Percentiles rank a stretch among this genome's conserved stretches.
These are phyloP conservation scores for Stagonosporopsis cucurbitacearum DNA, from an alignment of 2,329 filamentous ascomycete genomes.

Conservation along the genomic window DNA sequence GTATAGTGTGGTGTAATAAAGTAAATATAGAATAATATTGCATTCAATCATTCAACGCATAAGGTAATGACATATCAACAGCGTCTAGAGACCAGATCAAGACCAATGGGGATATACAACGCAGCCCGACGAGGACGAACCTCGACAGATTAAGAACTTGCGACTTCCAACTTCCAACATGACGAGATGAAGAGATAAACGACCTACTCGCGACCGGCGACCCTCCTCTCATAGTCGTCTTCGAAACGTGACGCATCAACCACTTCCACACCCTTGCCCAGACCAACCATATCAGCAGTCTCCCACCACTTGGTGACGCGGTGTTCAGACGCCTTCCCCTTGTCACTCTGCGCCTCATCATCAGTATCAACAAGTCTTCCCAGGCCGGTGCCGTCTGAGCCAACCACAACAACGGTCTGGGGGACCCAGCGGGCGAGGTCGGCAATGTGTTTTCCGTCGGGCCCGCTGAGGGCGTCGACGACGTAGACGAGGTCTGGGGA, in stretches of 20 bases:
- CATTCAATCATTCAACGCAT: no score
- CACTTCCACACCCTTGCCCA: slow-evolving; percentile 85
- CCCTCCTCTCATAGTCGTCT: slow-evolving; percentile 85
- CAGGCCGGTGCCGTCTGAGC: slow-evolving; percentile 52
- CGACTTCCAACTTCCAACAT: no score
- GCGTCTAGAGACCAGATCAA: no score
- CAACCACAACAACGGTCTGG: slow-evolving; percentile 66
- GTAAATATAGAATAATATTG: no score
- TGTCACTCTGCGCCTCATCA: slow-evolving; percentile 58
- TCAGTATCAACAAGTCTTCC: slow-evolving; percentile 64
- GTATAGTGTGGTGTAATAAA: no score
- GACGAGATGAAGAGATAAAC: no score
- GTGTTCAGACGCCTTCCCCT: slow-evolving; percentile 39
- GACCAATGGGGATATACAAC: no score
- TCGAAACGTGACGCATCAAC: slow-evolving; percentile 82
- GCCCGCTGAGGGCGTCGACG: slow-evolving; percentile 81
- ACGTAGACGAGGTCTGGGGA: slow-evolving; percentile 87
- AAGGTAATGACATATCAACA: no score
- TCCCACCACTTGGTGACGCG: slow-evolving; percentile 73
- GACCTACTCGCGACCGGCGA: slow-evolving; percentile 64
- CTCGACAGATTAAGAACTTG: no score
- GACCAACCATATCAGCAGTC: slow-evolving; percentile 78
- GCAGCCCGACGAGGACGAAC: no score
- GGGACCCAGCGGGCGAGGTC: slow-evolving; percentile 69
- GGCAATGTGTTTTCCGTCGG: slow-evolving; percentile 74